Base-by-base conservation (phyloP, 176 grass and related monocot genomes). In the Pontederia crassipes region DNA sequence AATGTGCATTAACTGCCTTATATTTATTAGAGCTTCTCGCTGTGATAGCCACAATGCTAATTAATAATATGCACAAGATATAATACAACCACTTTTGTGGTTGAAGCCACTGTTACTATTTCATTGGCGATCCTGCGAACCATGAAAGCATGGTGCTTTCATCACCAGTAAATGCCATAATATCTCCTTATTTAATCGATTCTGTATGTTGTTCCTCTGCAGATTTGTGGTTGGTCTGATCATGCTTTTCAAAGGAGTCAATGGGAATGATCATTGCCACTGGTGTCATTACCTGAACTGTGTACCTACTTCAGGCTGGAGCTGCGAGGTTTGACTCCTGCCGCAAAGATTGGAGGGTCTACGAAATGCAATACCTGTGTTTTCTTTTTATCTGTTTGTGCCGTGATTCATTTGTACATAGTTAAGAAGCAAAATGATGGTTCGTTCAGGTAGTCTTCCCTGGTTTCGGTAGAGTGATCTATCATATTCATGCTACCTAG, bases 271-370 rank as follows among this genome's bases (percentile, higher is more conserved):
- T 45, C 81, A 83, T 45, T 97, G 92, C 76, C 81, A 78, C 77
- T 97, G 92, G 92, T 97, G 92, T 65, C 92, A 85, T 67, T 97
- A 97, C 72, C 79, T 97, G 59, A 71, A 97, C 75, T 97, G 92
- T 40, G 73, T 97, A 71, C 92, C 92, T 7, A 91, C 92, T 59
- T 97, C 92, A 12, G 88, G 77, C 45, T 97, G 92, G 92, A 91
- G 67, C 62, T 97, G 92, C 46, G 72, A 91, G 28, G 67, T 54
- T 50, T 88, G 49, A 77, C 72, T 51, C 50, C 55, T 64, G 15
- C 62, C 20, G 13, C 45, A 48, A 60, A 35, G 59, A 11, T 16
- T 45, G 40, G 45, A 18, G 54, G 72, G 52, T 28, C 9, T 8
- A 46, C 24, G 9, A 75, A 76, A 74, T 45, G 58, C 8, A 27